phyloP scores from a whole-genome alignment of 2,329 filamentous ascomycete species.

The Neonectria faginata region DNA sequence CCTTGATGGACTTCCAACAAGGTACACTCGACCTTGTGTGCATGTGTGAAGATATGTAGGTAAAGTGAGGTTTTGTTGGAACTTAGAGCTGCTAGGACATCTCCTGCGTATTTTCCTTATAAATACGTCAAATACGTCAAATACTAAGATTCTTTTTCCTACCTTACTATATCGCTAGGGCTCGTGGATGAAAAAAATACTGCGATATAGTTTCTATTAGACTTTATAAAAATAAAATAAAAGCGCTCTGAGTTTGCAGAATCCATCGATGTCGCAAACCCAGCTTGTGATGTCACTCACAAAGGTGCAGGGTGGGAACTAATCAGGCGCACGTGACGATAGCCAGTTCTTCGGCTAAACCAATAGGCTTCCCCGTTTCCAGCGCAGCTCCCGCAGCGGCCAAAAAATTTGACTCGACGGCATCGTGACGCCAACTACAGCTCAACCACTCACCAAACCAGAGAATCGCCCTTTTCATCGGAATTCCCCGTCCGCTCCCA shows the following conservation, averaged over 20 bases:
- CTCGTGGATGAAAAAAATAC: not conserved
- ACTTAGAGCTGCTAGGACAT: too few relatives aligned
- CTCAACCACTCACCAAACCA: conserved; percentile 34
- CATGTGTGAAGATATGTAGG: not conserved
- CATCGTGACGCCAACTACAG: conserved; percentile 45
- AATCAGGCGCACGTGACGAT: conserved; percentile 40
- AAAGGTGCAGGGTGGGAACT: not conserved
- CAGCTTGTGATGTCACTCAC: not conserved
- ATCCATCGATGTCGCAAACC: not conserved
- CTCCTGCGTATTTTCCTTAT: too few relatives aligned
- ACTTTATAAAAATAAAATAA: not conserved
- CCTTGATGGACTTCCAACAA: not conserved
- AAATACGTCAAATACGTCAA: too few relatives aligned
- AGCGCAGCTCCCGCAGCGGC: conserved; percentile 21
- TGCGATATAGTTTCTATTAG: not conserved
- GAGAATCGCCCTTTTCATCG: conserved; percentile 34
- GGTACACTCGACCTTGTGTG: not conserved
- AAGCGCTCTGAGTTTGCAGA: not conserved
- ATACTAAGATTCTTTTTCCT: not conserved
- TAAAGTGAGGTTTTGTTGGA: too few relatives aligned
- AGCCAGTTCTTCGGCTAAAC: conserved; percentile 42
- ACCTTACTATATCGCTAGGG: not conserved
- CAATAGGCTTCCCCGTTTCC: conserved; percentile 17
- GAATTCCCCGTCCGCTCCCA: conserved; percentile 17
- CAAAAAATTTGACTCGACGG: conserved; percentile 47